Base-by-base conservation (phyloP, 768 basidiomycete genomes). In the Rhodotorula kratochvilovae region DNA sequence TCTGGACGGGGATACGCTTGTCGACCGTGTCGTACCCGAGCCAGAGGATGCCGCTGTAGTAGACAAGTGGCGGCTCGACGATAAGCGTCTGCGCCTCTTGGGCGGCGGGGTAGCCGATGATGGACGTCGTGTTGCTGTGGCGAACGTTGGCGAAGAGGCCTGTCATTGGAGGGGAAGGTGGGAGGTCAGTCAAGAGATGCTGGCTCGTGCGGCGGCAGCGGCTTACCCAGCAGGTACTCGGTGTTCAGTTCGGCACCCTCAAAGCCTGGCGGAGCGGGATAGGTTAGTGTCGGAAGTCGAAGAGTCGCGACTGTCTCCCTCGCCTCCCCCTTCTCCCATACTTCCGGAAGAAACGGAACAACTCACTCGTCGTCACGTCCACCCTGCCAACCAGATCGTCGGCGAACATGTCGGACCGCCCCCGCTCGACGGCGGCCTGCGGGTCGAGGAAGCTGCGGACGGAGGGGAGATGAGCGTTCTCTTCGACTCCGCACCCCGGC, bases 141-240 rank as follows among this genome's bases (percentile, higher is more conserved):
- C 51, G 43, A 31, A 55, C n/a, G 54, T n/a, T n/a, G 36, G 6
- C 23, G 23, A 55, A 64, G 8, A 64, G 62, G 13, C 51, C 62
- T 17, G n/a, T n/a, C n/a, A n/a, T n/a, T n/a, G n/a, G n/a, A n/a
- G n/a, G n/a, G n/a, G n/a, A n/a, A n/a, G n/a, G n/a, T n/a, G n/a
- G n/a, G n/a, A n/a, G n/a, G n/a, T n/a, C n/a, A n/a, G n/a, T n/a
- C n/a, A n/a, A n/a, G n/a, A n/a, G n/a, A n/a, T n/a, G n/a, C n/a
- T n/a, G n/a, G n/a, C n/a, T n/a, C n/a, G n/a, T n/a, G n/a, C n/a
- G n/a, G n/a, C n/a, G n/a, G n/a, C n/a, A n/a, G n/a, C n/a, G n/a
- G n/a, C n/a, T n/a, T n/a, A n/a, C n/a, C n/a, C n/a, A 54, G 55
- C 17, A 63, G 36, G 51, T 63, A 63, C 16, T 63, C 62, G 25